These are phyloP conservation scores for Huntiella abstrusa DNA, from an alignment of 2,329 filamentous ascomycete genomes.

Conservation along the genomic window DNA sequence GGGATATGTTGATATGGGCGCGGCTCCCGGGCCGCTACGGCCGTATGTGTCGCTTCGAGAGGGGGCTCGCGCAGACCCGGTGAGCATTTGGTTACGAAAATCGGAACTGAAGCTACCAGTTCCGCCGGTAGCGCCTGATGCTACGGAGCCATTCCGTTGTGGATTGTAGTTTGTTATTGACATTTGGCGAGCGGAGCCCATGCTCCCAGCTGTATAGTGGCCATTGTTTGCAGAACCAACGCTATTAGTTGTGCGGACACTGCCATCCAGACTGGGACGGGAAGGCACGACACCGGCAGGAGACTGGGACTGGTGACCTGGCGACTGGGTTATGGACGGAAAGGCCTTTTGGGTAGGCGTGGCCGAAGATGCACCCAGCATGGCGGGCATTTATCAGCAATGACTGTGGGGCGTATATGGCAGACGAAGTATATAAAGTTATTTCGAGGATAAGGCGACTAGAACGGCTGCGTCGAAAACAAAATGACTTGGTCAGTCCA, in stretches of 20 bases:
- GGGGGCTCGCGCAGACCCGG: conserved; percentile 36
- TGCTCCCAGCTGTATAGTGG: conserved; percentile 31
- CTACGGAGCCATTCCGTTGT: conserved; percentile 9
- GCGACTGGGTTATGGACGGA: conserved; percentile 13
- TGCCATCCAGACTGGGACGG: conserved; percentile 15
- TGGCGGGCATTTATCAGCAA: conserved; percentile 16
- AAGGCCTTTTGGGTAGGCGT: conserved; percentile 35
- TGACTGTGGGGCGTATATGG: neutral
- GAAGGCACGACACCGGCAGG: conserved; percentile 20
- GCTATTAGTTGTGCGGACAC: conserved; percentile 35
- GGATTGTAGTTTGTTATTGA: conserved; percentile 40
- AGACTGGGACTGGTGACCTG: conserved; percentile 17
- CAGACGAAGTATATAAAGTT: neutral
- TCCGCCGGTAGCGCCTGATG: conserved; percentile 22
- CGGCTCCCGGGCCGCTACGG: conserved; percentile 6
- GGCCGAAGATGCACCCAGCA: conserved; percentile 31
- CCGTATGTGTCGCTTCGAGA: conserved; percentile 32
- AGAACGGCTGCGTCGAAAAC: conserved; percentile 1
- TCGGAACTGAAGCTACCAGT: conserved; percentile 84
- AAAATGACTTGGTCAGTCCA: conserved; percentile 10
- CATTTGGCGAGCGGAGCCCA: conserved; percentile 32
- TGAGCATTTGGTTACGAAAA: conserved; percentile 51
- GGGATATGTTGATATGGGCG: conserved; percentile 16
- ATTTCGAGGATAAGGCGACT: neutral
- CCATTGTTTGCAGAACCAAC: conserved; percentile 20